Percentiles rank a stretch among this genome's conserved stretches.
Conservation (phyloP, 2,329 filamentous ascomycete species). For the Colletotrichum sansevieriae region DNA sequence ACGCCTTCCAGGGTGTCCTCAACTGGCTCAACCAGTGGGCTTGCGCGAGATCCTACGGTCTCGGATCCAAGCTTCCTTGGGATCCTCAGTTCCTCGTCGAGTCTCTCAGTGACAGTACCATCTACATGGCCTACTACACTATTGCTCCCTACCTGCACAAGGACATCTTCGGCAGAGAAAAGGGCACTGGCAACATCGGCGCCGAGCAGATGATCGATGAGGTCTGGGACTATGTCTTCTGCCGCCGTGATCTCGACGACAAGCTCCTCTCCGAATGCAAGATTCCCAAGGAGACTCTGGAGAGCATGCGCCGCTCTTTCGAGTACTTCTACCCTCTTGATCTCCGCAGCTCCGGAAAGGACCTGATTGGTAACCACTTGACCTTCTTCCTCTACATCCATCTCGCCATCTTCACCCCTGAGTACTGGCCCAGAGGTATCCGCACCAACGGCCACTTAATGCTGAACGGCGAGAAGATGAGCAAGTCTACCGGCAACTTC, state of each 20-base stretch:
- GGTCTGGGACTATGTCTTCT: constrained; percentile 97
- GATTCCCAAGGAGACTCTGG: constrained; percentile 80
- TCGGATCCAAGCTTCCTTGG: constrained; percentile 96
- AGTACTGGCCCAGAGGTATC: constrained; percentile 90
- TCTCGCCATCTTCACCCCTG: constrained; percentile 85
- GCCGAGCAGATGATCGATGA: constrained; percentile 93
- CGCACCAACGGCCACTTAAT: constrained; percentile 94
- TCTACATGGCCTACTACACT: constrained; percentile 90
- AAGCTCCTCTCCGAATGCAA: constrained; percentile 74
- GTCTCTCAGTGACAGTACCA: constrained; percentile 89
- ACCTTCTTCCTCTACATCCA: constrained; percentile 93
- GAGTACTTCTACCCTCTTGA: constrained; percentile 98
- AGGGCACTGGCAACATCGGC: constrained; percentile 76
- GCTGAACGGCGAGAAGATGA: constrained; percentile 98
- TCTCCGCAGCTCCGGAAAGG: constrained; percentile 89
- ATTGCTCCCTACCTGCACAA: constrained; percentile 77
- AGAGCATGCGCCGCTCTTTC: constrained; percentile 89
- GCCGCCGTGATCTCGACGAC: constrained; percentile 76
- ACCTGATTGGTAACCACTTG: constrained; percentile 92
- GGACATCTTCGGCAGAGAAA: constrained; percentile 85
- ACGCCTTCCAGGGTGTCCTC: constrained; percentile 86
- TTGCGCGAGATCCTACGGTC: constrained; percentile 89
- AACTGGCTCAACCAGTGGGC: constrained; percentile 98
- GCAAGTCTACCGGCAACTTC: constrained; percentile 97
- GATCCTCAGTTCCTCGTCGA: constrained; percentile 92